These are phyloP conservation scores for Tolypocladium pustulatum DNA, from an alignment of 2,329 filamentous ascomycete genomes.

Conservation along the genomic window DNA sequence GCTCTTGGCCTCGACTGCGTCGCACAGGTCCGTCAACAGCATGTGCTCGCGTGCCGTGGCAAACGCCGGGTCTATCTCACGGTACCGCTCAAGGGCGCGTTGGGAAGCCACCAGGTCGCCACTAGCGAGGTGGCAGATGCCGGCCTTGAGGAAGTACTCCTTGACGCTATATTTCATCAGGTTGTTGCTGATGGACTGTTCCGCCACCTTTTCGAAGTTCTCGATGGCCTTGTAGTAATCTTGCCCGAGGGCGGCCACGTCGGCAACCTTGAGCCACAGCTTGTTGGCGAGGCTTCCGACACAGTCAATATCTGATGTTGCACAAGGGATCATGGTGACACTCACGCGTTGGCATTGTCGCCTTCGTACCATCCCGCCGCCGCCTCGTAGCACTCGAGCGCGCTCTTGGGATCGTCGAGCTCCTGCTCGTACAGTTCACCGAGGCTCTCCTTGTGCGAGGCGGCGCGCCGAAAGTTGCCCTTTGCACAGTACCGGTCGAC, in stretches of 20 bases:
- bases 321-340: conserved; percentile 10
- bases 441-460: conserved; percentile 80
- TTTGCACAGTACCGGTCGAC: conserved; percentile 80
- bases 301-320: neutral
- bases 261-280: conserved; percentile 83
- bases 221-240: conserved; percentile 80
- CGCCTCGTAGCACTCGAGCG: conserved; percentile 73
- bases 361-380: conserved; percentile 84
- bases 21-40: conserved; percentile 65
- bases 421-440: conserved; percentile 81
- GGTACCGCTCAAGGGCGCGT: conserved; percentile 72
- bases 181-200: conserved; percentile 73
- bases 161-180: conserved; percentile 91
- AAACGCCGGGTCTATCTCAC: conserved; percentile 70
- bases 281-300: conserved; percentile 71
- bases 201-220: conserved; percentile 75
- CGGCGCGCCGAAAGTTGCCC: conserved; percentile 84
- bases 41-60: conserved; percentile 68
- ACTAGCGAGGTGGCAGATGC: conserved; percentile 73
- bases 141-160: conserved; percentile 90
- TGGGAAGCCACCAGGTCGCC: conserved; percentile 68
- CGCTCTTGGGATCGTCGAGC: conserved; percentile 65
- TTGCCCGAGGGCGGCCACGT: conserved; percentile 68
- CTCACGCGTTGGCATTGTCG: conserved; percentile 74
- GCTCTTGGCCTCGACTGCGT: conserved; percentile 66